A percentile compares a stretch with the other conserved stretches of the same genome.
Evolutionary conservation across 2,329 filamentous ascomycete genomes (phyloP).

Genomic region (Aspergillus pseudoglaucus): DNA sequence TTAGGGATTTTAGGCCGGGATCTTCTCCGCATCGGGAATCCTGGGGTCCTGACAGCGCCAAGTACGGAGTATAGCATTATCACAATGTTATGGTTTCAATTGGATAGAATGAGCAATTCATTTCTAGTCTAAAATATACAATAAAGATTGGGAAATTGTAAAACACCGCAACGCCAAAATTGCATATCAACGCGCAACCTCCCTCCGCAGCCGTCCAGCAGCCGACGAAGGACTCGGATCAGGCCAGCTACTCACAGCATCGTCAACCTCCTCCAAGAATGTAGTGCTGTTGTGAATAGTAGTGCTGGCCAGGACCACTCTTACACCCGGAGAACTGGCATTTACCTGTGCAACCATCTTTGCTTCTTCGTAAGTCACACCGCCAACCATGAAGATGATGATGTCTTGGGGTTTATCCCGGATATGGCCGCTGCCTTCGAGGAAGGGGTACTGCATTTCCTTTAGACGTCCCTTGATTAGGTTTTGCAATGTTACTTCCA

Average conservation of each 20-base stretch:
- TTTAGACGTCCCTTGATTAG: constrained; percentile 85
- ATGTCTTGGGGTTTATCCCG: constrained; percentile 96
- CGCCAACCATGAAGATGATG: constrained; percentile 88
- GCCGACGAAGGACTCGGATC: constrained; percentile 57
- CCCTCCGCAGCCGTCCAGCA: constrained; percentile 56
- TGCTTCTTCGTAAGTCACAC: constrained; percentile 92
- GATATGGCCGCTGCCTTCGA: constrained; percentile 79
- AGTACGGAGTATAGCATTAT: not conserved
- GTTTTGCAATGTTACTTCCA: constrained; percentile 84
- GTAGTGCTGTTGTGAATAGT: constrained; percentile 78
- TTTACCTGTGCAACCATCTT: constrained; percentile 96
- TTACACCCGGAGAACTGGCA: constrained; percentile 77
- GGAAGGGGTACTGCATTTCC: constrained; percentile 85
- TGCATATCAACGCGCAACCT: constrained; percentile 46
- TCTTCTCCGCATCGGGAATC: constrained; percentile 18
- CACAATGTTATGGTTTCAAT: no score
- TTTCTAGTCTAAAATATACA: not conserved
- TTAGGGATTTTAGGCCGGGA: not conserved
- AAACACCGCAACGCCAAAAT: constrained; percentile 7
- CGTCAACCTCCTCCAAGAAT: constrained; percentile 87
- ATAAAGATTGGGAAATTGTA: not conserved
- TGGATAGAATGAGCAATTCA: no score
- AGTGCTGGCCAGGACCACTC: constrained; percentile 85
- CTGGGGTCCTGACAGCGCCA: not conserved
- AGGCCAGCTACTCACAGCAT: constrained; percentile 81